Evolutionary conservation across 2,329 filamentous ascomycete genomes (phyloP).

Genomic region (Mycosphaerella sp.): DNA sequence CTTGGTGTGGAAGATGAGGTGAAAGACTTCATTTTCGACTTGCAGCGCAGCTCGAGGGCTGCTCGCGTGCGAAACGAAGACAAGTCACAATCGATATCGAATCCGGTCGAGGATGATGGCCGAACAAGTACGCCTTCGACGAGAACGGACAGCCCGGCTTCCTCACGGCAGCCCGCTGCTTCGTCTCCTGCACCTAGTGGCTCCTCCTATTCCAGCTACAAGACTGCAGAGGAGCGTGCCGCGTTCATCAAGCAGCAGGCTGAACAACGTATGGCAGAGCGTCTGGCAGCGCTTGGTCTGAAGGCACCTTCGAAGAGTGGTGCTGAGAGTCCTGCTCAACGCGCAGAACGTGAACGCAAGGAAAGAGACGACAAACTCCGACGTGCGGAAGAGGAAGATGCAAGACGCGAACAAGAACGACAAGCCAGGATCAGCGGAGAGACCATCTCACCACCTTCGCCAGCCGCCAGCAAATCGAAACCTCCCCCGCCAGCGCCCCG

Average conservation of each 20-base stretch:
- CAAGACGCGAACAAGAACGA: conserved; percentile 77
- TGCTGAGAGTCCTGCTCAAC: conserved; percentile 74
- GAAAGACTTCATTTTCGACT: conserved; percentile 94
- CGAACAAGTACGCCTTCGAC: conserved; percentile 25
- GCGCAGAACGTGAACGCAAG: conserved; percentile 77
- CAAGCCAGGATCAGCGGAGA: conserved; percentile 78
- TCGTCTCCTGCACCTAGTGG: conserved; percentile 46
- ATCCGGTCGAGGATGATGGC: conserved; percentile 25
- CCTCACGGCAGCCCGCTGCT: conserved; percentile 21
- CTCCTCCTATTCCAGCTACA: conserved; percentile 73
- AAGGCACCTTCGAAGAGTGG: conserved; percentile 67
- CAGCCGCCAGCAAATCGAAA: conserved; percentile 37
- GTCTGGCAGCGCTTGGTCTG: conserved; percentile 86
- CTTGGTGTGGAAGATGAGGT: conserved; percentile 95
- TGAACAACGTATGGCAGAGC: conserved; percentile 93
- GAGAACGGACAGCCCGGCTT: conserved; percentile 30
- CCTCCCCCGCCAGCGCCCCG: conserved; percentile 63
- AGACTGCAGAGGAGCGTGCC: conserved; percentile 86
- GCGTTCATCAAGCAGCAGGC: conserved; percentile 97
- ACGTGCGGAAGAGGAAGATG: conserved; percentile 91
- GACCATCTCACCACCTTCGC: conserved; percentile 54
- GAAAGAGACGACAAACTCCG: conserved; percentile 82
- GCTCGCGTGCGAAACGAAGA: conserved; percentile 61
- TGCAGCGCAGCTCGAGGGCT: conserved; percentile 78
- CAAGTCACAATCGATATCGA: conserved; percentile 23